Evolutionary conservation across 2,329 filamentous ascomycete genomes (phyloP), one percentile per base, ranked within the genome.

Genomic region (Fusarium camptoceras): DNA sequence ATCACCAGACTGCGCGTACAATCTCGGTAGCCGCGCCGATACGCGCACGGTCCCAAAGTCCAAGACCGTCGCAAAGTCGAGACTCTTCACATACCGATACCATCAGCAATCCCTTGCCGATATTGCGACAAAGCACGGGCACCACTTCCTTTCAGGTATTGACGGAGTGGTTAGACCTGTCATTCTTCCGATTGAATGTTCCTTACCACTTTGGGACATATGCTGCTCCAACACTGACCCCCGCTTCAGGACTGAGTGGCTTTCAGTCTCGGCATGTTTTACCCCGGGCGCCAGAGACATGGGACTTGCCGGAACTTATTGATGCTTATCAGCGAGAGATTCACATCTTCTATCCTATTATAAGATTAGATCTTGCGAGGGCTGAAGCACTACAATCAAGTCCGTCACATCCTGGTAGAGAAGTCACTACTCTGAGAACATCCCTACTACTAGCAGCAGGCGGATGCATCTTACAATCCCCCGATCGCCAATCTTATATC

Each of bases 191-290:
- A 7, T 25, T 64, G 0, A 57, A 62, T 6, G 37, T 64, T 9
- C 60, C 60, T 0, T 64, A 64, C 27, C 60, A 64, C 15, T 64
- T 64, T n/a, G 60, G 60, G 3, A 41, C 49, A 0, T 64, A 30
- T 9, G 28, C 59, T 0, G 34, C 43, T 0, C 22, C 57, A 2
- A 18, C 15, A 1, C 25, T 56, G 0, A 30, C 24, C 2, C 15
- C 4, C 2, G 24, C 27, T 5, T 30, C 58, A 6, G n/a, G 10
- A 24, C n/a, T 27, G 10, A 18, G n/a, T 8, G 28, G 16, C 14
- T 34, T 44, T 12, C 18, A 22, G 8, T 12, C 25, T 3, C 48
- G 24, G 3, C 24, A 44, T 1, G 18, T 5, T 2, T 10, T 55
- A 1, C 49, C 60, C 2, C 22, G 28, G 2, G 6, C 20, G 5